Evolutionary conservation across 768 basidiomycete species (phyloP).

Genomic region (Chlorophyllum brunneum): DNA sequence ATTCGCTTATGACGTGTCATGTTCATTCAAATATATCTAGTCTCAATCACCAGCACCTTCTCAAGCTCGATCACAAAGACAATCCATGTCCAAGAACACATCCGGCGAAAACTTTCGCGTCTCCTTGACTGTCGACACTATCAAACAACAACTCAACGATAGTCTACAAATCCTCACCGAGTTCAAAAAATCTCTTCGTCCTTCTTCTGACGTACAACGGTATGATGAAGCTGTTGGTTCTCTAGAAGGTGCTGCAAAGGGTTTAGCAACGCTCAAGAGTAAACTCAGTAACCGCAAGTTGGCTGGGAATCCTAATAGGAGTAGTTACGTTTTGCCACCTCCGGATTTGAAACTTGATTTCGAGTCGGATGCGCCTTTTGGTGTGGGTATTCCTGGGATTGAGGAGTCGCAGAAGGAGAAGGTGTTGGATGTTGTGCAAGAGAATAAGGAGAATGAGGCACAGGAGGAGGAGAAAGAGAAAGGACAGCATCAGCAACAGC

Average conservation of each 20-base stretch:
- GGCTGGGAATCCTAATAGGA: slow-evolving; percentile 1
- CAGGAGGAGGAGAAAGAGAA: slow-evolving; percentile 2
- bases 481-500: no score
- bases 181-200: slow-evolving; percentile 9
- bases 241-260: slow-evolving; percentile 8
- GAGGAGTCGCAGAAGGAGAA: slow-evolving; percentile 10
- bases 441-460: slow-evolving; percentile 10
- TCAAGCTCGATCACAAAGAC: slow-evolving; percentile 2
- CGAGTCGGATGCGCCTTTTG: slow-evolving; percentile 8
- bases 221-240: slow-evolving; percentile 8
- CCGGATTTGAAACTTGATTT: slow-evolving; percentile 11
- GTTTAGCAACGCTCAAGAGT: slow-evolving; percentile 6
- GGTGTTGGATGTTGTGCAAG: slow-evolving; percentile 6
- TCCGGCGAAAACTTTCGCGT: slow-evolving; percentile 9
- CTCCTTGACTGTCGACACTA: slow-evolving; percentile 7
- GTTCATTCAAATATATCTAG: neutral
- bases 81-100: slow-evolving; percentile 3
- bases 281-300: slow-evolving; percentile 10
- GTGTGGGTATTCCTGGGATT: slow-evolving; percentile 9
- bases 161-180: slow-evolving; percentile 7
- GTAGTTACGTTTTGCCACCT: slow-evolving; percentile 7
- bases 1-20: neutral
- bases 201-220: slow-evolving; percentile 9
- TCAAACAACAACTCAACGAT: slow-evolving; percentile 12
- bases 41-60: slow-evolving; percentile 10